Percentiles rank a stretch among this genome's conserved stretches.
These are phyloP conservation scores for Gossypium anomalum DNA, from an alignment of 345 rosid species.

Conservation along the genomic window DNA sequence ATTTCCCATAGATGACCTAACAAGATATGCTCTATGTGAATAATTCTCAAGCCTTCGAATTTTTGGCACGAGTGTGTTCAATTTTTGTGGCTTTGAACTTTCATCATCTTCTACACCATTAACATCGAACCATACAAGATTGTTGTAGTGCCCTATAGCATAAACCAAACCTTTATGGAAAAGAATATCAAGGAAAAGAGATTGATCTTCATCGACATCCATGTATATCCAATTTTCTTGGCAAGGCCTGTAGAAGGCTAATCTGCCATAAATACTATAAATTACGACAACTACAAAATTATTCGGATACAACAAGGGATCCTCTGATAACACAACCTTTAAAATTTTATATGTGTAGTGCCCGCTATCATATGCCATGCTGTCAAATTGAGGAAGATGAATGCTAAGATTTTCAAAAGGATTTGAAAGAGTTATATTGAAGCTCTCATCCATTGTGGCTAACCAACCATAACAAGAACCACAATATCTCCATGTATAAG, in stretches of 20 bases:
- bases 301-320: background rate
- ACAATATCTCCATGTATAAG: background rate
- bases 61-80: too few species aligned
- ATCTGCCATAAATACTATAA: background rate
- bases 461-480: background rate
- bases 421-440: background rate
- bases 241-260: background rate
- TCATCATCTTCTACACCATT: background rate
- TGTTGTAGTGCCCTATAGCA: background rate
- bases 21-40: background rate
- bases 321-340: background rate
- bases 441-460: background rate
- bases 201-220: background rate
- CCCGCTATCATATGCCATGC: background rate
- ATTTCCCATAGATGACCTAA: background rate
- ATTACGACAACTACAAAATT: background rate
- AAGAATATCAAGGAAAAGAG: background rate
- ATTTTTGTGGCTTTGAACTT: too few species aligned
- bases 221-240: background rate
- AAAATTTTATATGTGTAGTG: too few species aligned
- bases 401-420: background rate
- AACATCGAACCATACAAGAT: conserved; percentile 27
- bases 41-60: fast-evolving
- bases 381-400: background rate
- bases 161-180: background rate